phyloP scores from a whole-genome alignment of 1,284 basidiomycete genomes.

The Moniliella sp. region DNA sequence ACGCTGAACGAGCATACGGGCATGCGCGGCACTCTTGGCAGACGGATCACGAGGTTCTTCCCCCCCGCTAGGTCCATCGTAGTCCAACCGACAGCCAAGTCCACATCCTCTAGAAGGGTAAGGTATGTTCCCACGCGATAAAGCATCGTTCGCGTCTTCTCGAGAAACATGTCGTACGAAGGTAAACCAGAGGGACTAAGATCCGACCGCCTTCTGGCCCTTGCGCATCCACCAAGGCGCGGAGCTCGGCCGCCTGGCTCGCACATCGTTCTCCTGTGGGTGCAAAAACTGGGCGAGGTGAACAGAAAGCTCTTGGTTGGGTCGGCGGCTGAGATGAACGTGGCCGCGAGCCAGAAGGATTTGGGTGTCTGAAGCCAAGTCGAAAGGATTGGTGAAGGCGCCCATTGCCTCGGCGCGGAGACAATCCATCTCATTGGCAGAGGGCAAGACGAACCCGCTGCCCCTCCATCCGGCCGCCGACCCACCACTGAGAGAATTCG shows the following conservation, averaged over 20 bases:
- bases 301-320: conserved; percentile 7
- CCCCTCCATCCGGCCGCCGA: conserved; percentile 32
- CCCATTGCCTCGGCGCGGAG: conserved; percentile 12
- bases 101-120: conserved; percentile 13
- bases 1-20: too few relatives aligned
- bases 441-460: conserved; percentile 33
- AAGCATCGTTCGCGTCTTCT: conserved; percentile 3
- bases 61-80: conserved; percentile 17
- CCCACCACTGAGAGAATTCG: conserved; percentile 20
- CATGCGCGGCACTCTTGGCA: too few relatives aligned
- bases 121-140: conserved; percentile 6
- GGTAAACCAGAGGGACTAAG: too few relatives aligned
- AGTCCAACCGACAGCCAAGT: conserved; percentile 15
- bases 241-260: too few relatives aligned
- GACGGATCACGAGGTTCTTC: too few relatives aligned
- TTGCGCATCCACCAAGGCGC: too few relatives aligned
- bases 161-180: too few relatives aligned
- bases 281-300: too few relatives aligned
- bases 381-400: conserved; percentile 10
- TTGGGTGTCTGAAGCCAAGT: conserved; percentile 12
- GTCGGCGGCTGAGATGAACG: conserved; percentile 11
- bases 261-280: too few relatives aligned
- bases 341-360: conserved; percentile 10
- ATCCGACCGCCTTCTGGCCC: too few relatives aligned
- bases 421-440: conserved; percentile 11